A percentile compares a stretch with the other conserved stretches of the same genome.
These are phyloP conservation scores for Cercospora zeae-maydis DNA, from an alignment of 2,329 filamentous ascomycete species.

Conservation along the genomic window DNA sequence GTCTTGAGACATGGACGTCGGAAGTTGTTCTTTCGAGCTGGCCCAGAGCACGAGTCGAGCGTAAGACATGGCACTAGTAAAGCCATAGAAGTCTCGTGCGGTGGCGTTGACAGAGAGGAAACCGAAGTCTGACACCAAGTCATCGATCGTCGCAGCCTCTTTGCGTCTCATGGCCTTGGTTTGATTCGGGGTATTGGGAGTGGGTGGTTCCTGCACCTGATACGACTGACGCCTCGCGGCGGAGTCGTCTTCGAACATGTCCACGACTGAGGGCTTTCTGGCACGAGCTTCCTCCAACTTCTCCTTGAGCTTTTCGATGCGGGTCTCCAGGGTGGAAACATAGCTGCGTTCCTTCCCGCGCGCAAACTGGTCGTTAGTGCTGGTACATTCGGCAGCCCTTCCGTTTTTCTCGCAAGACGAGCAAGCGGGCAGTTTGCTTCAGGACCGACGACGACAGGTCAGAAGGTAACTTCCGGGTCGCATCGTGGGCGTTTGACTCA, in stretches of 20 bases:
- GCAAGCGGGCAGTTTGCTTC: slow-evolving; percentile 81
- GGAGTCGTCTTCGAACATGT: slow-evolving; percentile 59
- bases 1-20: slow-evolving; percentile 55
- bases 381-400: slow-evolving; percentile 80
- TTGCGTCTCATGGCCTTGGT: slow-evolving; percentile 47
- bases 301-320: slow-evolving; percentile 82
- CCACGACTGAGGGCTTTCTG: slow-evolving; percentile 66
- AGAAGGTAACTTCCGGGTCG: background rate
- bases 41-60: slow-evolving; percentile 83
- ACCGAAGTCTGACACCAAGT: slow-evolving; percentile 89
- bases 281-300: slow-evolving; percentile 64
- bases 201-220: slow-evolving; percentile 29
- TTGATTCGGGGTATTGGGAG: slow-evolving; percentile 31
- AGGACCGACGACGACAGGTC: background rate
- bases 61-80: slow-evolving; percentile 86
- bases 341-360: slow-evolving; percentile 95
- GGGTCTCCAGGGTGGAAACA: slow-evolving; percentile 88
- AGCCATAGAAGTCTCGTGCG: slow-evolving; percentile 86
- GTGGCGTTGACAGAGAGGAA: slow-evolving; percentile 94
- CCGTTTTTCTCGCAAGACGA: slow-evolving; percentile 92
- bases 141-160: slow-evolving; percentile 84
- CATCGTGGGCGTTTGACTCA: background rate
- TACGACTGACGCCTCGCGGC: slow-evolving; percentile 49
- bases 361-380: slow-evolving; percentile 92
- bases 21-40: slow-evolving; percentile 68